Base-by-base conservation (phyloP, 805 yeast genomes). In the Wickerhamiella musiphila region DNA sequence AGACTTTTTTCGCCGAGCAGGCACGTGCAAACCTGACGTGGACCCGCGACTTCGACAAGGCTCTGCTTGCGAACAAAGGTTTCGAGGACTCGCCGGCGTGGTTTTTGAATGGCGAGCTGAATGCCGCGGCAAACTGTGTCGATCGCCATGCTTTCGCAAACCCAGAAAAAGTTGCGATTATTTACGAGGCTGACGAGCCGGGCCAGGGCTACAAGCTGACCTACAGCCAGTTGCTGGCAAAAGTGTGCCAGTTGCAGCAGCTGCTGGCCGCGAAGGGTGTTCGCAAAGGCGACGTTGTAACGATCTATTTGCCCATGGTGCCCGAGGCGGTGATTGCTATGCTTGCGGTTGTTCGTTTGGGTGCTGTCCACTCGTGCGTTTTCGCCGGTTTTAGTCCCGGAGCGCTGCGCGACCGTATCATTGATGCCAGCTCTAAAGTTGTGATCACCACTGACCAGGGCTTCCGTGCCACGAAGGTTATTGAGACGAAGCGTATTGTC, bases 311-410 rank as follows among this genome's bases (percentile, higher is more conserved):
- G 53, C 98, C 98, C 51, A 86, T 90, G 98, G 84, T 84, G 39
- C 93, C 96, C 31, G 94, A 84, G 60, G 94, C 95, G 14, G 63
- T 90, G 39, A 71, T 90, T 35, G 78, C 98, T n/a, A 70, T 86
- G 68, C 65, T 86, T 50, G 98, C 98, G 29, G 74, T 83, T 50
- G 78, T 73, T 22, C 74, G 98, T 61, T 61, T 86, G 36, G 98
- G 98, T 53, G 98, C 98, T 21, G 63, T 86, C 33, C 98, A 86
- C 58, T 78, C 95, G 12, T 95, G 90, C 33, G 77, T 86, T 34
- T 86, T 86, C 61, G 98, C 86, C 23, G 98, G 98, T 15, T 86
- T 86, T 61, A 75, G 92, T 21, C 75, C 94, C 22, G 90, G 93
- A 30, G 86, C 95, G 16, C 70, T 86, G 51, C 70, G 67, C 50